A percentile compares a stretch with the other conserved stretches of the same genome.
Evolutionary conservation across 1,284 basidiomycete genomes (phyloP).

Genomic region (Bondarzewia mesenterica): DNA sequence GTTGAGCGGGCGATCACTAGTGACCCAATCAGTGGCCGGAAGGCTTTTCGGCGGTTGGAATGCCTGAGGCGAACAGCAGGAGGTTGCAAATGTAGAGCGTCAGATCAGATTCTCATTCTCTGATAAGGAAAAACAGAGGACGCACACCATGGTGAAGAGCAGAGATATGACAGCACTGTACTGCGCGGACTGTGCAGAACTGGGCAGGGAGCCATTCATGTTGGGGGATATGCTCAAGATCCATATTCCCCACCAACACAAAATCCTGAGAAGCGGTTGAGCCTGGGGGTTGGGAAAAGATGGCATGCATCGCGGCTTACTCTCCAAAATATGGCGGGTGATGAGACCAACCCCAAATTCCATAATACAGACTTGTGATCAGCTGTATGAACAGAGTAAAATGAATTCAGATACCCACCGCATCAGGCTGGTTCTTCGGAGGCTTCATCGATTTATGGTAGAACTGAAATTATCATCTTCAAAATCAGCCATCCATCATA

Average conservation of each 20-base stretch:
- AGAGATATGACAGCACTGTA: constrained; percentile 56
- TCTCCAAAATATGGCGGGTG: constrained; percentile 77
- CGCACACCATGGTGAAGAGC: constrained; percentile 57
- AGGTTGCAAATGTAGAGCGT: constrained; percentile 29
- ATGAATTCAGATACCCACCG: constrained; percentile 30
- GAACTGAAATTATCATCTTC: constrained; percentile 29
- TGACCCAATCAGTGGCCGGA: constrained; percentile 58
- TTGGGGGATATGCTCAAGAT: constrained; percentile 53
- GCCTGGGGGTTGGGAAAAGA: too few relatives aligned
- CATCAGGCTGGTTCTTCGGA: constrained; percentile 44
- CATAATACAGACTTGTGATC: constrained; percentile 30
- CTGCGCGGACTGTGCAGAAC: constrained; percentile 42
- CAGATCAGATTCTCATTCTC: too few relatives aligned
- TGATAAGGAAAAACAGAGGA: too few relatives aligned
- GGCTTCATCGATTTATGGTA: constrained; percentile 45
- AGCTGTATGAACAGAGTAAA: too few relatives aligned
- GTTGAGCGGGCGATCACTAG: too few relatives aligned
- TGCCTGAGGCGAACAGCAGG: constrained; percentile 59
- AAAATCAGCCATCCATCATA: not conserved
- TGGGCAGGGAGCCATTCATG: constrained; percentile 33
- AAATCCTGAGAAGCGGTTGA: constrained; percentile 39
- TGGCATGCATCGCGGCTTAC: too few relatives aligned
- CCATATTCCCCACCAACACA: constrained; percentile 74
- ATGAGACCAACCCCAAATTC: constrained; percentile 54
- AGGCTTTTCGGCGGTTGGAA: constrained; percentile 70